Base-by-base conservation (phyloP, 2,329 filamentous ascomycete species). In the Ophiostoma perfectum region DNA sequence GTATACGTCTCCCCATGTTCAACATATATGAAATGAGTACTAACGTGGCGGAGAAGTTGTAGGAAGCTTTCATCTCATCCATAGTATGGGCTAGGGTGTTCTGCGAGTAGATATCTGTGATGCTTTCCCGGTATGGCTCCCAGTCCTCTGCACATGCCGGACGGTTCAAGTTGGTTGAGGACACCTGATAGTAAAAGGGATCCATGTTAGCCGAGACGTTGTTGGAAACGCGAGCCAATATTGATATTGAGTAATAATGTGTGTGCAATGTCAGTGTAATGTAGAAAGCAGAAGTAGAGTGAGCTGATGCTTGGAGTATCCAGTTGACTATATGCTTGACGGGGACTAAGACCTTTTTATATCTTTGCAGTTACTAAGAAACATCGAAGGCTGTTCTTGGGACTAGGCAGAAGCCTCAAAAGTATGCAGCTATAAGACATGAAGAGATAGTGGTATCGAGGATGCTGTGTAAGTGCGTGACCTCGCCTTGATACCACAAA, bases 21-120 rank as follows among this genome's bases (percentile, higher is more conserved):
- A 27, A 8, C 3, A 11, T 4, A 27, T 55, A 27, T 7, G 7
- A 11, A 12, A 55, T n/a, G 2, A 18, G n/a, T 16, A 18, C 12
- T 27, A 66, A 77, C 76, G 76, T 77, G 11, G 75, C 76, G 38
- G 74, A 75, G 72, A 77, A 77, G 60, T 58, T 67, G 65, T 76
- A 73, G 0, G 68, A 68, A 12, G 49, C 62, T 52, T 77, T 70
- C 76, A 77, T 77, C 49, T 78, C 75, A n/a, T 74, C 74, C 74
- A 78, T 78, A 44, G 77, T 77, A 11, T 78, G 75, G 42, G 77
- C 77, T 18, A 79, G 73, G 70, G 77, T 79, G 71, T 78, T 76
- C 36, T 73, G 73, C 47, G 71, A 73, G 70, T 77, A 77, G 7
- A 76, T 71, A 18, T 73, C 69, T 5, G 72, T 71, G 55, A 77